Percentiles rank a stretch among this genome's conserved stretches.
phyloP scores from a whole-genome alignment of 345 rosid species.

The Xanthoceras sorbifolium region DNA sequence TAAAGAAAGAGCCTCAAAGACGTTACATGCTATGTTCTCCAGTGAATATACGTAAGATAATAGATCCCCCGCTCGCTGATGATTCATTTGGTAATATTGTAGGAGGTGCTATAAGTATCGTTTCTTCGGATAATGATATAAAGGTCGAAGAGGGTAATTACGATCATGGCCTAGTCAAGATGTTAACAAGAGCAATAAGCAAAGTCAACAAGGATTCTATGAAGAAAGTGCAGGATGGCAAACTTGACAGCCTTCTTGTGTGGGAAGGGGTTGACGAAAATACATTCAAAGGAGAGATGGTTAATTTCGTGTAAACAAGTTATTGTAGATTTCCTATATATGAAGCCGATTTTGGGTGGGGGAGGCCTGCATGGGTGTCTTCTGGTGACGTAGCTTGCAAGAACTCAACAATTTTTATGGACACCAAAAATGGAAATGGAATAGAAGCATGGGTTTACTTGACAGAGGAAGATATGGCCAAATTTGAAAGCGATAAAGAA shows the following conservation, averaged over 20 bases:
- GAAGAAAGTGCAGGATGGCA: constrained; percentile 29
- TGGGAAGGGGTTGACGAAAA: background rate
- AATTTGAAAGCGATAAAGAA: no score
- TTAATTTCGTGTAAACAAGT: constrained; percentile 33
- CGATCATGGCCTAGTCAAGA: constrained; percentile 18
- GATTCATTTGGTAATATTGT: constrained; percentile 41
- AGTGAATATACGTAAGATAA: constrained; percentile 39
- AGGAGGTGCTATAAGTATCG: constrained; percentile 12
- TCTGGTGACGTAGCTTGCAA: background rate
- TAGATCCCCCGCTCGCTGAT: constrained; percentile 33
- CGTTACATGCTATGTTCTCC: constrained; percentile 32
- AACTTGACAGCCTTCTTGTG: background rate
- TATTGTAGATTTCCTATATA: constrained; percentile 36
- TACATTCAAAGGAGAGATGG: constrained; percentile 23
- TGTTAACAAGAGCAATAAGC: constrained; percentile 28
- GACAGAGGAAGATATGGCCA: no score
- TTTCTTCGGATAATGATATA: background rate
- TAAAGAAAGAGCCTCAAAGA: constrained; percentile 10
- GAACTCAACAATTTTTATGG: no score
- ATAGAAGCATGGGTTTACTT: no score
- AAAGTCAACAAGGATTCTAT: constrained; percentile 30
- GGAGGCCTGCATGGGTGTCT: constrained; percentile 21
- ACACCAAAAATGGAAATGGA: no score
- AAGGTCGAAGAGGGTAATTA: background rate
- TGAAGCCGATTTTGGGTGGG: constrained; percentile 47